Evolutionary conservation across 2,329 filamentous ascomycete species (phyloP).

Genomic region (Epichloe amarillans): DNA sequence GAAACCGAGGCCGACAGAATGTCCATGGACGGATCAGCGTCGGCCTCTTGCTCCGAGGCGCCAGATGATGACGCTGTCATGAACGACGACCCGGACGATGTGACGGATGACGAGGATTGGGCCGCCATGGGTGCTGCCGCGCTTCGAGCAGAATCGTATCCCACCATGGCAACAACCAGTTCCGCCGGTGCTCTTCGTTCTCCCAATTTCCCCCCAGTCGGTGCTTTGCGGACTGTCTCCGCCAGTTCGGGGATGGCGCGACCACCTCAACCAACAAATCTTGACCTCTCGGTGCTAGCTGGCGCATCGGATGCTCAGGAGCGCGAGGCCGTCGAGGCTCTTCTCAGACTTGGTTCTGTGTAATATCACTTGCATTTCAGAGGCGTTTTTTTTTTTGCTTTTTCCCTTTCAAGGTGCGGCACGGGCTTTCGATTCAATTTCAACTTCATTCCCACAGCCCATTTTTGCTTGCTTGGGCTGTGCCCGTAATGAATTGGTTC

Average conservation of each 20-base stretch:
- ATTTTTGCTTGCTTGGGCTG: constrained; percentile 3
- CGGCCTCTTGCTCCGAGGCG: constrained; percentile 65
- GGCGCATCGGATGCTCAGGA: constrained; percentile 55
- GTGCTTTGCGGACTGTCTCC: constrained; percentile 35
- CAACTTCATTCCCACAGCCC: constrained; percentile 1
- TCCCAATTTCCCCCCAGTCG: constrained; percentile 35
- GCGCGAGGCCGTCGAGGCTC: constrained; percentile 68
- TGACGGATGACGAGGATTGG: constrained; percentile 96
- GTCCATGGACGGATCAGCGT: constrained; percentile 62
- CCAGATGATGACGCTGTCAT: constrained; percentile 52
- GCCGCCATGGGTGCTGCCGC: constrained; percentile 76
- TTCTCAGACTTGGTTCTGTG: constrained; percentile 69
- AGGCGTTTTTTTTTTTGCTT: constrained; percentile 6
- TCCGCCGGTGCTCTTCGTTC: constrained; percentile 29
- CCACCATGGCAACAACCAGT: constrained; percentile 41
- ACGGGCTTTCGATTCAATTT: neutral
- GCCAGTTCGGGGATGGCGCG: constrained; percentile 38
- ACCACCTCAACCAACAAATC: constrained; percentile 35
- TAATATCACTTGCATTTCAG: constrained; percentile 33
- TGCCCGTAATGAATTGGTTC: constrained; percentile 2
- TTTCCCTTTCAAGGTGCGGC: neutral
- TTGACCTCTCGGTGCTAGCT: constrained; percentile 38
- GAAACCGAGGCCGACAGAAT: constrained; percentile 90
- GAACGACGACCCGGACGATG: constrained; percentile 68
- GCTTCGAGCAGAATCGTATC: constrained; percentile 55